Evolutionary conservation across 768 basidiomycete species (phyloP).

Genomic region (Boletellus emodensis): DNA sequence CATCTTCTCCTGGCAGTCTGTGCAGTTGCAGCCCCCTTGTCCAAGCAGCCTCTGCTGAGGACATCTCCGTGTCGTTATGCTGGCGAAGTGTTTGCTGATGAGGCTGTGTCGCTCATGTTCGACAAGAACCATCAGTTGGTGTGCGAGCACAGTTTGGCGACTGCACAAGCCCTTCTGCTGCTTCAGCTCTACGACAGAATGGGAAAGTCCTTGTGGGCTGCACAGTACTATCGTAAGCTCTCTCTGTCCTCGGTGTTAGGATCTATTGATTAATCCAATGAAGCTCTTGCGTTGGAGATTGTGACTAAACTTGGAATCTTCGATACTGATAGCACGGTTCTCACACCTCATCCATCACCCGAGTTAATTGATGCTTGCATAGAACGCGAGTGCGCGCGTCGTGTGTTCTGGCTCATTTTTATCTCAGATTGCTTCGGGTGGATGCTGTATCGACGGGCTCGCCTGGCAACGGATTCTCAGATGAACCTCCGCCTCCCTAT

Average conservation of each 20-base stretch:
- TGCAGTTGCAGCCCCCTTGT: constrained; percentile 74
- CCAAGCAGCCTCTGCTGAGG: constrained; percentile 59
- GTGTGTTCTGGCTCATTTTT: constrained; percentile 78
- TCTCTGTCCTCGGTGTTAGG: neutral
- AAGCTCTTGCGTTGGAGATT: constrained; percentile 61
- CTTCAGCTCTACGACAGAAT: constrained; percentile 64
- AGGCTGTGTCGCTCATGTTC: constrained; percentile 67
- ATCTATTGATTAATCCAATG: constrained; percentile 21
- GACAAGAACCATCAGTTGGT: constrained; percentile 58
- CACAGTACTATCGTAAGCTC: constrained; percentile 30
- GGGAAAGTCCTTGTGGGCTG: constrained; percentile 34
- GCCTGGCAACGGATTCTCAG: constrained; percentile 39
- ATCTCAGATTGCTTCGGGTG: constrained; percentile 50
- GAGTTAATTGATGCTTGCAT: constrained; percentile 59
- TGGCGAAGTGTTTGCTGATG: constrained; percentile 50
- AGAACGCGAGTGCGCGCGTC: constrained; percentile 74
- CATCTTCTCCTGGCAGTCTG: constrained; percentile 73
- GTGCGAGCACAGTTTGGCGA: constrained; percentile 60
- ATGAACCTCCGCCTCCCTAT: constrained; percentile 66
- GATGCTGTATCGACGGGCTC: constrained; percentile 34
- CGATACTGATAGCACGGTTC: constrained; percentile 55
- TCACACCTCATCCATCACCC: constrained; percentile 55
- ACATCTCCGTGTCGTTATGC: constrained; percentile 53
- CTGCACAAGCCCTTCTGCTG: constrained; percentile 72
- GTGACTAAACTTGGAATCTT: constrained; percentile 65